Evolutionary conservation across 805 yeast genomes (phyloP).

Genomic region (Kurtzmaniella cleridarum): DNA sequence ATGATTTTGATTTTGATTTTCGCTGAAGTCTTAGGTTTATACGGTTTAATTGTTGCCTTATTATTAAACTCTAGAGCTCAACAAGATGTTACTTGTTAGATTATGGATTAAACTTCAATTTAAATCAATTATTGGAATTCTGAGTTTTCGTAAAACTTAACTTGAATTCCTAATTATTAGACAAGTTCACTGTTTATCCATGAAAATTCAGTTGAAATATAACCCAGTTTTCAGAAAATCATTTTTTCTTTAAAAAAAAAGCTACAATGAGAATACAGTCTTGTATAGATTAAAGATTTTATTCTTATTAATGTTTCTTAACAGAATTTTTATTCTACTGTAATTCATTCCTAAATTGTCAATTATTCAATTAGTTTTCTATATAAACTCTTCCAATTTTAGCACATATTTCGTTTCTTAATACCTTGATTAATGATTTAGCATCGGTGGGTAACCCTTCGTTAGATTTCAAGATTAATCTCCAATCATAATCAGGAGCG

Average conservation of each 20-base stretch:
- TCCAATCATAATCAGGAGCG: conserved; percentile 31
- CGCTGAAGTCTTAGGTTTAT: conserved; percentile 97
- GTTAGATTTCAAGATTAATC: conserved; percentile 15
- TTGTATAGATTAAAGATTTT: not conserved
- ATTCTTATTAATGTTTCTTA: too few species aligned
- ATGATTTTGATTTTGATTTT: conserved; percentile 97
- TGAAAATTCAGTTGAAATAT: too few species aligned
- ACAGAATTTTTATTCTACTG: not conserved
- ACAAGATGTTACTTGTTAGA: conserved; percentile 29
- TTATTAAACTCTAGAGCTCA: conserved; percentile 96
- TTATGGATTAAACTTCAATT: not conserved
- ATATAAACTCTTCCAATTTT: conserved; percentile 33
- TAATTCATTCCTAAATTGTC: not conserved
- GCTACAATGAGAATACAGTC: not conserved
- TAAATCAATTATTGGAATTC: not conserved
- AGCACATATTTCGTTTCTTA: conserved; percentile 28
- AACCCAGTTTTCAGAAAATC: too few species aligned
- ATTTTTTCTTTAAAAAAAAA: not conserved
- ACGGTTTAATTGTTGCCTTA: conserved; percentile 97
- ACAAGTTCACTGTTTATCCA: not conserved
- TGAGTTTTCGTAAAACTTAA: not conserved
- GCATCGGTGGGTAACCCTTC: conserved; percentile 20
- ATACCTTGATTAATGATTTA: conserved; percentile 16
- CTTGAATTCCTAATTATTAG: not conserved
- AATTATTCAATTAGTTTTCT: conserved; percentile 4